A percentile compares a stretch with the other conserved stretches of the same genome.
Evolutionary conservation across 768 basidiomycete genomes (phyloP).

Genomic region (Lactarius evosmus): DNA sequence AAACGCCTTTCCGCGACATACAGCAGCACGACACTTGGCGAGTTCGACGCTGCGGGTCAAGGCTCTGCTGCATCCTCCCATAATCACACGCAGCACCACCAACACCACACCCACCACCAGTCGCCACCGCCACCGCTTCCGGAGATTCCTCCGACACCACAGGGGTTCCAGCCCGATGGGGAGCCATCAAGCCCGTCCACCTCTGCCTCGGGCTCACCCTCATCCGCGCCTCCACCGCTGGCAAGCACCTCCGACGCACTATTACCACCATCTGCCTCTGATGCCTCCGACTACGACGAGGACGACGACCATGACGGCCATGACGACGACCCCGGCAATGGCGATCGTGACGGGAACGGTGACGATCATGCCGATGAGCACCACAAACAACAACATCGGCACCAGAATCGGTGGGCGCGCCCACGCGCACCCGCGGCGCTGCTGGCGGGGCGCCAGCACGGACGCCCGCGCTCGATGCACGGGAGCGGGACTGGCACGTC

Average conservation of each 20-base stretch:
- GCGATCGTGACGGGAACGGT: conserved; percentile 1
- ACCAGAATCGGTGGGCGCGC: background rate
- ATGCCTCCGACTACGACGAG: background rate
- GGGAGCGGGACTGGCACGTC: conserved; percentile 16
- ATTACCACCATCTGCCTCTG: background rate
- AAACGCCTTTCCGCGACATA: conserved; percentile 18
- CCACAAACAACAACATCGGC: background rate
- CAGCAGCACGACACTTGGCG: conserved; percentile 10
- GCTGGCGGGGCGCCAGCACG: conserved; percentile 5
- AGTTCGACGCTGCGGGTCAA: background rate
- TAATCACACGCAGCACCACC: background rate
- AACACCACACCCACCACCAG: background rate
- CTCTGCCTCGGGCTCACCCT: conserved; percentile 10
- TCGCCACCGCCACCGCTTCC: conserved; percentile 6
- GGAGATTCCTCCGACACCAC: conserved; percentile 5
- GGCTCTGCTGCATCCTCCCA: background rate
- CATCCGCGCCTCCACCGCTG: background rate
- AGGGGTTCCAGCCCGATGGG: background rate
- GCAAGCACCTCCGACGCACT: background rate
- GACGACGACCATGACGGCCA: background rate
- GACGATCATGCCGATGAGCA: conserved; percentile 1
- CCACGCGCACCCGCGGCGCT: background rate
- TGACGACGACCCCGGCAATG: background rate
- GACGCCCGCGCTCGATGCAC: conserved; percentile 21
- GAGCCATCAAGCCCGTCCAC: conserved; percentile 4